Base-by-base conservation (phyloP, 768 basidiomycete species). In the Daedaleopsis sinensis region DNA sequence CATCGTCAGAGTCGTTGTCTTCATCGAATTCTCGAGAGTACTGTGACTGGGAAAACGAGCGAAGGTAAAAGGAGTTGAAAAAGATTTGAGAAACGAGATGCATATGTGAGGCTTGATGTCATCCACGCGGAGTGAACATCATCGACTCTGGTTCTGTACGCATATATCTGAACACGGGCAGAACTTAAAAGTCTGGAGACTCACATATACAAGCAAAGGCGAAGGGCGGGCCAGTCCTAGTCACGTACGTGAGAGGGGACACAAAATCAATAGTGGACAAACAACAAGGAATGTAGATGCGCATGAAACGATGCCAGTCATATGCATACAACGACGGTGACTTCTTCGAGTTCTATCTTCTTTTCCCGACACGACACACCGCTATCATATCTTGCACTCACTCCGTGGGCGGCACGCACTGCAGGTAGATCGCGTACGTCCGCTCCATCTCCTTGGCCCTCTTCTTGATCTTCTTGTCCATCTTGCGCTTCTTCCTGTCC, bases 351-450 rank as follows among this genome's bases (percentile, higher is more conserved):
- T n/a, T 37, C 11, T 35, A 32, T 5, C 19, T n/a, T 55, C 53
- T 8, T 44, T 55, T 11, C 13, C 19, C 39, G 11, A 42, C 13
- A 2, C 11, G 11, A 13, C 10, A 42, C 3, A 42, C 3, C 11
- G 39, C 39, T 11, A 18, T 42, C 27, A 42, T 42, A 43, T 63
- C 43, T 63, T 60, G 21, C 63, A 65, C 15, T 61, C 39, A 23
- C 24, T 32, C 19, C 48, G 39, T 71, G 47, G 76, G 77, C 16
- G 74, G 64, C 21, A 85, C 63, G 68, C 80, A 90, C 11, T 64
- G 62, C 49, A 92, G 67, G 70, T 86, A 91, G 39, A 93, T 72
- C 2, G 83, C 68, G 70, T 90, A 93, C 57, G 78, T 80, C 73
- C 81, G 87, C 65, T 85, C 86, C 43, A 79, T 80, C 59, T 84